These are phyloP conservation scores for Alternaria burnsii DNA, from an alignment of 2,329 filamentous ascomycete genomes.

Conservation along the genomic window DNA sequence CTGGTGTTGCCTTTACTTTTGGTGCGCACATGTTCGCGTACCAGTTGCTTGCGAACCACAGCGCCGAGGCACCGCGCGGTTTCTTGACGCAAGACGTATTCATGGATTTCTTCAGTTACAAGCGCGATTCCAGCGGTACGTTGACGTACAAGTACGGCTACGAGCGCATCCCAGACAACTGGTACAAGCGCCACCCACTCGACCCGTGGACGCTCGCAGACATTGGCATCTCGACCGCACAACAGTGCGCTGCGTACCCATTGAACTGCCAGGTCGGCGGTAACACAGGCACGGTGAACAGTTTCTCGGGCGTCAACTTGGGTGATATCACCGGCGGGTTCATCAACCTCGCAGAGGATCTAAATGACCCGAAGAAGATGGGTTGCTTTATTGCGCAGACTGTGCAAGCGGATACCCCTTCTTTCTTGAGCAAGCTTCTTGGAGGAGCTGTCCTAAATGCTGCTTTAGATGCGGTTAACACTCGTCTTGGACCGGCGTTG, in stretches of 20 bases:
- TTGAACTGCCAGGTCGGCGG: neutral
- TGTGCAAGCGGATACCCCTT: neutral
- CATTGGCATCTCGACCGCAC: neutral
- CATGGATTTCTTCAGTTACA: neutral
- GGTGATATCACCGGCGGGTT: neutral
- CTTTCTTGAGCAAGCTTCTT: neutral
- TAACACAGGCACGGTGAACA: neutral
- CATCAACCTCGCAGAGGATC: neutral
- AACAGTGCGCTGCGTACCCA: neutral
- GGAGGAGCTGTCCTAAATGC: neutral
- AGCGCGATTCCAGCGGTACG: neutral
- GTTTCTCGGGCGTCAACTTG: neutral
- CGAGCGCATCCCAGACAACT: neutral
- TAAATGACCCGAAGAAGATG: neutral
- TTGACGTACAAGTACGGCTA: neutral
- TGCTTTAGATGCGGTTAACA: neutral
- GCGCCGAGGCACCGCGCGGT: neutral
- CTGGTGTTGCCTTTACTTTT: neutral
- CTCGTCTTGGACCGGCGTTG: neutral
- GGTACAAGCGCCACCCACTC: neutral
- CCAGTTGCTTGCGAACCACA: neutral
- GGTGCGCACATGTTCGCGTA: neutral
- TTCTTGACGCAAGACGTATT: neutral
- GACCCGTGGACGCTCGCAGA: neutral
- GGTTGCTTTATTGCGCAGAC: neutral